Conservation (phyloP, 2,329 filamentous ascomycete species). For the Tolypocladium inflatum region DNA sequence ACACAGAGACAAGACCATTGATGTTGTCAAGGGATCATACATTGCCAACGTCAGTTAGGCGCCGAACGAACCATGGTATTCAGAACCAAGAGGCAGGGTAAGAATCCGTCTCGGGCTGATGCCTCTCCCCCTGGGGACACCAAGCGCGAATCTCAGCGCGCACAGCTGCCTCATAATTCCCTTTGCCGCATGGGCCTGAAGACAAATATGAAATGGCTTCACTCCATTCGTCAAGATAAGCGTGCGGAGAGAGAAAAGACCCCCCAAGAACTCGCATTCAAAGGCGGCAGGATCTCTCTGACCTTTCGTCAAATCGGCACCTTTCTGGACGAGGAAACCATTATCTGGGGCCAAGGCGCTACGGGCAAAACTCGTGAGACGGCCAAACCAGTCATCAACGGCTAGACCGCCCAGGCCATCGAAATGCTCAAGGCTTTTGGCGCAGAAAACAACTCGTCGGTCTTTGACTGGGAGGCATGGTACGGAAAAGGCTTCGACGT, state of each 20-base stretch:
- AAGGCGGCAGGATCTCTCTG: conserved; percentile 74
- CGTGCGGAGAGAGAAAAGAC: conserved; percentile 59
- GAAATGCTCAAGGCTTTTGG: conserved; percentile 72
- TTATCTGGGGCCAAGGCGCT: conserved; percentile 90
- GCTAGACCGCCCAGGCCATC: conserved; percentile 54
- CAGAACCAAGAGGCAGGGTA: conserved; percentile 62
- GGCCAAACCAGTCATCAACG: conserved; percentile 59
- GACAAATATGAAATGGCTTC: conserved; percentile 82
- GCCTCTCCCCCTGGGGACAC: not conserved
- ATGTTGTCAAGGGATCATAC: conserved; percentile 69
- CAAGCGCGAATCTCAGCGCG: conserved; percentile 52
- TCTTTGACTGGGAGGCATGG: conserved; percentile 63
- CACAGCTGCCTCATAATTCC: conserved; percentile 77
- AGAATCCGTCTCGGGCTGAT: conserved; percentile 18
- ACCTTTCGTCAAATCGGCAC: conserved; percentile 89
- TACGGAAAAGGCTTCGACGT: conserved; percentile 85
- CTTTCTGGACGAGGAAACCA: conserved; percentile 54
- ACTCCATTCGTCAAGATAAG: conserved; percentile 86
- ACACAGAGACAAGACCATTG: conserved; percentile 92
- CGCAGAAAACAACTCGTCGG: conserved; percentile 64
- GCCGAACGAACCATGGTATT: conserved; percentile 86
- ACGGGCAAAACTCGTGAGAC: conserved; percentile 51
- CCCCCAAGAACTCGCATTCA: conserved; percentile 58
- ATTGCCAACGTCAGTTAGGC: conserved; percentile 92
- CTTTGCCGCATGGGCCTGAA: conserved; percentile 71